Evolutionary conservation across 108 stramenopile genomes (phyloP).

Genomic region (Stephanodiscus triporus): DNA sequence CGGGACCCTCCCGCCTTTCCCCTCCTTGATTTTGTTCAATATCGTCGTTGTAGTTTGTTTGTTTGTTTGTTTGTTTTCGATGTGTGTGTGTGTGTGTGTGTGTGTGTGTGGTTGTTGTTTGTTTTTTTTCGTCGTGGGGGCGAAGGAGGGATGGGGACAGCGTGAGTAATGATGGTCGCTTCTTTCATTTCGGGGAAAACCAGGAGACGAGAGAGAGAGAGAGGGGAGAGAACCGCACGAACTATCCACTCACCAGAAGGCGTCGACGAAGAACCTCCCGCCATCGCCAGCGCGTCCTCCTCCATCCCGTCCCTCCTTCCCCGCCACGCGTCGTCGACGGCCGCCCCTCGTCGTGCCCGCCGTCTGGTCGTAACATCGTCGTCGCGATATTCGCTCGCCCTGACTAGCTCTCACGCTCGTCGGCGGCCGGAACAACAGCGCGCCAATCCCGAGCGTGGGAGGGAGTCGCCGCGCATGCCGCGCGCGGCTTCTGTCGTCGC

Average conservation of each 20-base stretch:
- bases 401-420: too few relatives aligned
- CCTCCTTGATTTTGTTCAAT: constrained; percentile 20
- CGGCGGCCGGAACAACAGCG: too few relatives aligned
- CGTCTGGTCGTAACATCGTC: too few relatives aligned
- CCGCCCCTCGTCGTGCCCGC: too few relatives aligned
- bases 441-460: too few relatives aligned
- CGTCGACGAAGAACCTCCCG: constrained; percentile 81
- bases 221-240: not conserved
- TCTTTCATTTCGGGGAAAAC: not conserved
- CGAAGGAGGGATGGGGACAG: not conserved
- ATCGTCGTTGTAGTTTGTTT: too few relatives aligned
- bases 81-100: too few relatives aligned
- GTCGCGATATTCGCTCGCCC: too few relatives aligned
- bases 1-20: constrained; percentile 74
- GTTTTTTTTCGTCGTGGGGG: not conserved
- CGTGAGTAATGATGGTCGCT: not conserved
- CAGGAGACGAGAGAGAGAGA: not conserved
- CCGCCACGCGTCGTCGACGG: not conserved
- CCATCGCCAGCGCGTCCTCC: constrained; percentile 44
- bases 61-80: too few relatives aligned
- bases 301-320: constrained; percentile 19
- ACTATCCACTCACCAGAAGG: constrained; percentile 74
- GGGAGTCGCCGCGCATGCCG: too few relatives aligned
- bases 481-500: too few relatives aligned
- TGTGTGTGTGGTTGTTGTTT: too few relatives aligned